A percentile compares a stretch with the other conserved stretches of the same genome.
phyloP scores from a whole-genome alignment of 306 rosid genomes.

The Prunus davidiana region DNA sequence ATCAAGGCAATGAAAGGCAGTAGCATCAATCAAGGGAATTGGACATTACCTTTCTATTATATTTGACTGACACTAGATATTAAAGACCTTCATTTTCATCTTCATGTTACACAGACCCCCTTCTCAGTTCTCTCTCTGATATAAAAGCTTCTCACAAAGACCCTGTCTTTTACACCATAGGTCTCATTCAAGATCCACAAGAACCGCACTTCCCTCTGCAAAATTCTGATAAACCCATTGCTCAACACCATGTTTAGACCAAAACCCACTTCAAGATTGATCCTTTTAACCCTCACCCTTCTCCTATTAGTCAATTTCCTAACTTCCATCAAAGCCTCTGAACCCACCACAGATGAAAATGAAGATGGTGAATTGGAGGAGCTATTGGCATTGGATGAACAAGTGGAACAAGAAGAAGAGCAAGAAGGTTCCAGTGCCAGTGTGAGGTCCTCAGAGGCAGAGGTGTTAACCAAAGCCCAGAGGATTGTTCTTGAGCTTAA shows the following conservation, averaged over 20 bases:
- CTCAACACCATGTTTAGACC: conserved; percentile 31
- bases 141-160: neutral
- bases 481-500: conserved; percentile 81
- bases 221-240: neutral
- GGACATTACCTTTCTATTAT: neutral
- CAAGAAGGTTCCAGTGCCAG: conserved; percentile 24
- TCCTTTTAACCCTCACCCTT: conserved; percentile 46
- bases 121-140: conserved; percentile 12
- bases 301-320: conserved; percentile 37
- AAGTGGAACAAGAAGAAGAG: conserved; percentile 39
- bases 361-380: conserved; percentile 62
- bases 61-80: neutral
- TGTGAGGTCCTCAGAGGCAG: conserved; percentile 71
- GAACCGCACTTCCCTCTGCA: neutral
- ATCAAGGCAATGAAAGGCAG: neutral
- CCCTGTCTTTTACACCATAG: conserved; percentile 22
- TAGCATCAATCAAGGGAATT: neutral
- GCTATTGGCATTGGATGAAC: conserved; percentile 76
- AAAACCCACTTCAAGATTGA: conserved; percentile 53
- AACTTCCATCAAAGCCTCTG: conserved; percentile 38
- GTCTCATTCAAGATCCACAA: conserved; percentile 39
- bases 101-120: neutral
- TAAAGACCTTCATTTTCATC: neutral
- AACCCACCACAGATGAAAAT: conserved; percentile 29
- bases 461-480: conserved; percentile 74